Base-by-base conservation (phyloP, 768 basidiomycete genomes). In the Fibroporia radiculosa region DNA sequence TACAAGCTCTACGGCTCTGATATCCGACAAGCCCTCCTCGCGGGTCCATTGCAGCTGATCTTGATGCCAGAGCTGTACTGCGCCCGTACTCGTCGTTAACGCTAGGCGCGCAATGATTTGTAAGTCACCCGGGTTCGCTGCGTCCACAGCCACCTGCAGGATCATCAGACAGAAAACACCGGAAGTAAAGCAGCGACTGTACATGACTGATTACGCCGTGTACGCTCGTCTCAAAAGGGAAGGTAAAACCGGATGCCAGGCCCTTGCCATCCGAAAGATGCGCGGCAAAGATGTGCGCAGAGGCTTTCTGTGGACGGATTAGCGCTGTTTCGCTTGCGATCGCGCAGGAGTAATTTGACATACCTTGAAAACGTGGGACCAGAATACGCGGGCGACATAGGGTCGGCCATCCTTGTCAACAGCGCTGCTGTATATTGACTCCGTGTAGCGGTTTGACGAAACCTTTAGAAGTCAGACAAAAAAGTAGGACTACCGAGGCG, bases 141-240 rank as follows among this genome's bases (percentile, higher is more conserved):
- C 62, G 40, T 82, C 77, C 40, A 82, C 59, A 1, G 80, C 69
- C 28, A 73, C 68, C 79, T 82, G 16, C 39, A 24, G 4, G 38
- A 43, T 31, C 47, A 29, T 37, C n/a, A 36, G 33, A 18, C 19
- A 42, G 40, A 43, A 37, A 27, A 42, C 35, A 47, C 18, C 36
- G 12, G 31, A 45, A 14, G 37, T 22, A 27, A 41, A 32, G 20
- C 22, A 32, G 51, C 22, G 38, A 0, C 57, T 72, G 24, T 63
- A 89, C 89, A 57, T 84, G 79, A 32, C 57, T 63, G 37, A 95
- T 76, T 12, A 77, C 70, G 18, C 91, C 91, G 52, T 92, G 77
- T 14, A 65, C 64, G 8, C 58, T 55, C 6, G 82, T 75, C 48
- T 88, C 75, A 58, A 87, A 90, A 1, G 75, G 66, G 55, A 92